These are phyloP conservation scores for Nicotiana benthamiana DNA, from an alignment of 257 asterid genomes.

Conservation along the genomic window DNA sequence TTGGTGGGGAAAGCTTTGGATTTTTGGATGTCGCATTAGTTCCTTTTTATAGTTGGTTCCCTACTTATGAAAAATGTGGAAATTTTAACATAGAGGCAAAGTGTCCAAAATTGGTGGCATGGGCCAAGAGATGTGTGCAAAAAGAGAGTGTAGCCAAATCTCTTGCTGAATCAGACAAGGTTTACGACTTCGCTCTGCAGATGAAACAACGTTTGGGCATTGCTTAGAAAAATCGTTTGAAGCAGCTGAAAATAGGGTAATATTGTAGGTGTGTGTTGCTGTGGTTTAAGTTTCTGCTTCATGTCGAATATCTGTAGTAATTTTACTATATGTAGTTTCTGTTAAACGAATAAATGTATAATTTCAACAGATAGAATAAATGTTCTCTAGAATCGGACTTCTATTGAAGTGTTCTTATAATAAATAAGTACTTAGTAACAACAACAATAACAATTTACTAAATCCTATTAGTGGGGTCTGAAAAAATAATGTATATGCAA, in stretches of 20 bases:
- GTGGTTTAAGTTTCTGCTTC: too few relatives aligned
- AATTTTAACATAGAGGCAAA: not conserved
- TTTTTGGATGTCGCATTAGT: constrained; percentile 12
- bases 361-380: too few relatives aligned
- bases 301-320: too few relatives aligned
- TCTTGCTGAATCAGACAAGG: not conserved
- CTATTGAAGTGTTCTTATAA: too few relatives aligned
- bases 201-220: not conserved
- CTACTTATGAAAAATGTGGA: constrained; percentile 1
- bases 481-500: too few relatives aligned
- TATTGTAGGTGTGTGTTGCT: too few relatives aligned
- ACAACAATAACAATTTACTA: too few relatives aligned
- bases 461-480: too few relatives aligned
- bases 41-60: constrained; percentile 4
- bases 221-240: not conserved
- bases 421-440: too few relatives aligned
- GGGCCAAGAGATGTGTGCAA: constrained; percentile 4
- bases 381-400: too few relatives aligned
- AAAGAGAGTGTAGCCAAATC: not conserved
- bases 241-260: not conserved
- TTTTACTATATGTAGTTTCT: too few relatives aligned
- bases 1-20: constrained; percentile 15
- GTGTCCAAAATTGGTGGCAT: constrained; percentile 12
- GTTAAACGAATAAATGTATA: too few relatives aligned
- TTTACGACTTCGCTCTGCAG: not conserved